Evolutionary conservation across 768 basidiomycete genomes (phyloP), one percentile per base, ranked within the genome.

Genomic region (Tulasnella sp.): DNA sequence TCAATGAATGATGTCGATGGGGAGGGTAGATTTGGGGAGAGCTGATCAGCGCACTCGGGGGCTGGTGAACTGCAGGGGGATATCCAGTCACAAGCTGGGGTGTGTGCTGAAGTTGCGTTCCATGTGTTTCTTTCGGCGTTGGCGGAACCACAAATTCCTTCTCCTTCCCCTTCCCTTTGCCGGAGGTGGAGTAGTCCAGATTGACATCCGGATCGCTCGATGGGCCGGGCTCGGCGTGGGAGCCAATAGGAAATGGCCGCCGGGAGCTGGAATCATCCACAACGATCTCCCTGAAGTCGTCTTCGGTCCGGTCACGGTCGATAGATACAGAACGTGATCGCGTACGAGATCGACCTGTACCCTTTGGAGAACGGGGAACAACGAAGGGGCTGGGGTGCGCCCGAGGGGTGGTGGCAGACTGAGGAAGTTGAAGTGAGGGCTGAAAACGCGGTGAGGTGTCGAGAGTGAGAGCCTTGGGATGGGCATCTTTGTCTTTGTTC

Each of bases 121-220:
- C 27, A 6, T n/a, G 41, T 19, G 41, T n/a, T 6, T 6, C 41
- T 25, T 19, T 6, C 6, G 41, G 41, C 9, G 17, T 39, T 19
- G 42, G 39, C 21, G 52, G 52, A 39, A 39, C 52, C 23, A 27
- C 52, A 52, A 21, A 27, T 40, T 54, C 52, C 25, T 40, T 37
- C 21, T 54, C 52, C 32, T 54, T 54, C 11, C 52, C 52, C 25
- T 54, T 54, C 12, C 52, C 52, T n/a, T 54, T 54, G 14, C 36
- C 36, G 25, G n/a, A 27, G 25, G 37, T 40, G 15, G 39, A 54
- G 46, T 48, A 48, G 34, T 48, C 46, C 27, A 29, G 27, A 32
- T 29, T 48, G 27, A 29, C 46, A 48, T 15, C 34, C 12, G 46
- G 46, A 29, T 48, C 6, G n/a, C n/a, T n/a, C n/a, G n/a, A n/a